Conservation (phyloP, 257 asterid species). For the Solanum paucissectum region DNA sequence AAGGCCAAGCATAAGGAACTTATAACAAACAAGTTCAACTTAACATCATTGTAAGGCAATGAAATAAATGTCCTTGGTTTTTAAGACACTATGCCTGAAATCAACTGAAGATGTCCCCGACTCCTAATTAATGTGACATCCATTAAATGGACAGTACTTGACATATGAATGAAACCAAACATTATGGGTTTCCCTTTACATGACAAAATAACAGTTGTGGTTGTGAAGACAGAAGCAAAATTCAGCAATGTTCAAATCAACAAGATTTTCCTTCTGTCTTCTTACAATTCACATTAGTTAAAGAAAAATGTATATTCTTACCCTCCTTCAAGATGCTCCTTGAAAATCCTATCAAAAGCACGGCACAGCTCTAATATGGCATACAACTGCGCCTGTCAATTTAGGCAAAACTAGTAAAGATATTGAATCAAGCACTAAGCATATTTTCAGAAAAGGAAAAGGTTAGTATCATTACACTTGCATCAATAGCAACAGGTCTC, state of each 20-base stretch:
- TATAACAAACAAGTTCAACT: background rate
- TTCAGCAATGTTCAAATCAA: background rate
- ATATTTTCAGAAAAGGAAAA: background rate
- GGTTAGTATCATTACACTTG: constrained; percentile 18
- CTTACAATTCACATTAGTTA: background rate
- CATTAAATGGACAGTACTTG: background rate
- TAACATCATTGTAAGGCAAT: background rate
- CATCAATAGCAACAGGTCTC: constrained; percentile 28
- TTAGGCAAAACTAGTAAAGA: background rate
- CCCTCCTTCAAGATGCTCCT: constrained; percentile 52
- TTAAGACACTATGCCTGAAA: background rate
- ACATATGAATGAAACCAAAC: background rate
- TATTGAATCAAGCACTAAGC: background rate
- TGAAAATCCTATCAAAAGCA: constrained; percentile 32
- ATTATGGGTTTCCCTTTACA: background rate
- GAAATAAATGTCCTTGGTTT: background rate
- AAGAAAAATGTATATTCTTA: constrained; percentile 1
- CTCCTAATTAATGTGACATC: background rate
- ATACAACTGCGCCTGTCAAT: constrained; percentile 26
- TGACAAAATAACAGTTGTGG: background rate
- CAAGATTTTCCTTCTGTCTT: background rate
- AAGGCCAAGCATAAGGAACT: background rate
- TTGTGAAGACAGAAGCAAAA: background rate
- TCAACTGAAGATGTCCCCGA: background rate
- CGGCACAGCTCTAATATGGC: constrained; percentile 37